phyloP scores from a whole-genome alignment of 2,329 filamentous ascomycete genomes.

The Escovopsis weberi region DNA sequence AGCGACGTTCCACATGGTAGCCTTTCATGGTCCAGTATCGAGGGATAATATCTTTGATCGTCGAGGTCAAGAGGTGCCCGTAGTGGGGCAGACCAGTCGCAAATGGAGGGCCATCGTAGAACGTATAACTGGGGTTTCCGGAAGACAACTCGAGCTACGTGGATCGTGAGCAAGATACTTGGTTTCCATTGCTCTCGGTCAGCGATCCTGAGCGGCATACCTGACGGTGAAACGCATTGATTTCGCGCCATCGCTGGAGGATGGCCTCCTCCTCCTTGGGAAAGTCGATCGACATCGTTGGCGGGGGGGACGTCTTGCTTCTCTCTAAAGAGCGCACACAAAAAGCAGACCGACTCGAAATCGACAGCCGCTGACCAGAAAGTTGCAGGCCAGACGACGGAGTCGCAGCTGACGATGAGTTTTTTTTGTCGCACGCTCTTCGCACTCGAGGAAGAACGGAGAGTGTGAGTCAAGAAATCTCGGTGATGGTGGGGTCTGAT shows the following conservation, averaged over 20 bases:
- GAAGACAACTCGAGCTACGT: constrained; percentile 59
- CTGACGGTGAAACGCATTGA: constrained; percentile 80
- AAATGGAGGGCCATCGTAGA: constrained; percentile 81
- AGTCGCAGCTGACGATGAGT: too few relatives aligned
- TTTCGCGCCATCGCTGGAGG: constrained; percentile 78
- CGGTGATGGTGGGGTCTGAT: neutral
- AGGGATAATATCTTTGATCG: constrained; percentile 94
- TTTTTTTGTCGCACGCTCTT: too few relatives aligned
- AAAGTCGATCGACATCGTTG: constrained; percentile 73
- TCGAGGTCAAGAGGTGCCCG: constrained; percentile 71
- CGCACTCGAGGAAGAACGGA: too few relatives aligned
- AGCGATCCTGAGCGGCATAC: constrained; percentile 23
- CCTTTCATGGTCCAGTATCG: constrained; percentile 98
- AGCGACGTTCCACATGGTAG: constrained; percentile 78
- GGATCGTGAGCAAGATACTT: neutral
- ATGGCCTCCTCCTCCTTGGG: constrained; percentile 79
- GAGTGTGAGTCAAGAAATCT: neutral
- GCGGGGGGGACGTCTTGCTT: neutral
- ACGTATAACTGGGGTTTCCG: constrained; percentile 74
- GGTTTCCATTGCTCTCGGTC: neutral
- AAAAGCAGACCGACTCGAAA: too few relatives aligned
- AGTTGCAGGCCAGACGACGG: too few relatives aligned
- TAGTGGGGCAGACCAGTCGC: constrained; percentile 56
- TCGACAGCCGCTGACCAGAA: too few relatives aligned
- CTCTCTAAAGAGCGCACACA: neutral